Base-by-base conservation (phyloP, 2,329 filamentous ascomycete species). In the Acephala macrosclerotiorum region DNA sequence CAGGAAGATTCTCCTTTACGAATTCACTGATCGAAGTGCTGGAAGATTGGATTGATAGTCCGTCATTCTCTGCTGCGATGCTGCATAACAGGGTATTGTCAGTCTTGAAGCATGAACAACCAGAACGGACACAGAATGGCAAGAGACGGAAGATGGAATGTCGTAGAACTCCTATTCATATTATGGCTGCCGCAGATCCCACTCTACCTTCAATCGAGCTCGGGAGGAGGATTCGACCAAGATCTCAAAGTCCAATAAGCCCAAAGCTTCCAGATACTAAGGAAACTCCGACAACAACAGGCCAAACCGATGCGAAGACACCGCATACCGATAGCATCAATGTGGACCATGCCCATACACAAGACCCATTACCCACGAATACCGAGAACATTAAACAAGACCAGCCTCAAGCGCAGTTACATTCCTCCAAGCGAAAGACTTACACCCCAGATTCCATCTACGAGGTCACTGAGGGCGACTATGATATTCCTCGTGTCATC, bases 401-500 rank as follows among this genome's bases (percentile, higher is more conserved):
- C 45, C n/a, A 49, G 7, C n/a, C 45, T 4, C 45, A 49, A 25
- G 5, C 45, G n/a, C 7, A 49, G 8, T 35, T 35, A 8, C 38
- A 20, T 3, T 9, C 11, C 20, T 33, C 33, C 16, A 63, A 60
- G 26, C n/a, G 38, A 14, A 60, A 60, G 35, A 36, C 29, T 14
- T 66, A 63, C 16, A 29, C 40, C 14, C 26, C 2, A 57, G 61
- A 60, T 11, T 51, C 38, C 2, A 16, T 66, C 1, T 29, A 61
- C 26, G n/a, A 45, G 2, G 29, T 61, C 3, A 16, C 29, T 12
- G 38, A 22, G 3, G 45, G 36, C 9, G 45, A 59, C 8, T 62
- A 64, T 49, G 47, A 64, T 20, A 55, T 68, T 20, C 86, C 86
- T 2, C 85, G 88, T 69, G 85, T 88, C 45, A 86, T 88, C 83